Evolutionary conservation across 306 rosid species (phyloP), one percentile per base, ranked within the genome.

Genomic region (Parietaria judaica): DNA sequence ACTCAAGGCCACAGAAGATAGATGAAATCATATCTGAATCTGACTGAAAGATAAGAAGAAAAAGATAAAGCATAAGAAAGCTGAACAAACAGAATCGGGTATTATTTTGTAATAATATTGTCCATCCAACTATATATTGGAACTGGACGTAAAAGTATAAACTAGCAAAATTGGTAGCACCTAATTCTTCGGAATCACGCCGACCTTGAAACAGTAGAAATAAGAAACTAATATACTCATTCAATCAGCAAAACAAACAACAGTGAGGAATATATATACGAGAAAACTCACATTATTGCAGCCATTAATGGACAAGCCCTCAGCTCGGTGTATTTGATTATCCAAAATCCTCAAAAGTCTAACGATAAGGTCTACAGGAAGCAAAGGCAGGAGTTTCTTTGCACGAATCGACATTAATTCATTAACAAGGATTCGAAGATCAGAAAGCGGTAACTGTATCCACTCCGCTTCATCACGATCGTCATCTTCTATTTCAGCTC

Each of bases 271-370:
- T 12, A 51, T 12, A 51, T 41, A 38, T 58, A 35, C 51, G 34
- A 61, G 57, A 50, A 65, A 70, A 71, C 97, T 79, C 78, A 94
- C 99, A 71, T 78, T 83, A 61, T 91, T 96, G 56, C 75, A 87
- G 62, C 86, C 95, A 74, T 72, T 90, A 51, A 88, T 80, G 14
- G 95, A 80, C 79, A 94, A 79, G 76, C 99, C 99, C 78, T 94
- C 99, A 54, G 97, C 90, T 73, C 90, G 78, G 73, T 94, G 99
- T 74, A 94, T 86, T 67, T 88, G 99, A 86, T 88, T 86, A 80
- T 94, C 95, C 67, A 94, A 78, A 75, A 86, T 87, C 73, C 79
- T 88, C 70, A 94, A 74, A 62, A 94, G 58, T 74, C 94, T 94
- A 65, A 83, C 91, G 75, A 94, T 89, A 71, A 66, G 60, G 73